Evolutionary conservation across 108 stramenopile genomes (phyloP), one percentile per base, ranked within the genome.

Genomic region (Nitzschia sp.): DNA sequence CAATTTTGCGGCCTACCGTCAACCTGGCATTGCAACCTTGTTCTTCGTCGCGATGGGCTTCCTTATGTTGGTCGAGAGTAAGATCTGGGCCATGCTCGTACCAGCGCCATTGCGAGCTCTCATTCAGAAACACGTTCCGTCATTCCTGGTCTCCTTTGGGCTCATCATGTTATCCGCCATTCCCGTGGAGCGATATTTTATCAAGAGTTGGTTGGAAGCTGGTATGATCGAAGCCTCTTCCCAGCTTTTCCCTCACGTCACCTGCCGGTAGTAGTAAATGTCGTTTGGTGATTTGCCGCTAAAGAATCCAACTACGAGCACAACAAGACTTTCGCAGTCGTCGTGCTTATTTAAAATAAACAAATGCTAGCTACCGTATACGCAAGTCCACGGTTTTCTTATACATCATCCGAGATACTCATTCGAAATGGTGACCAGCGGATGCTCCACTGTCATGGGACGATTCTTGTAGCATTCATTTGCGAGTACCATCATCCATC

Each of bases 1-100:
- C 41, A 73, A 79, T 46, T n/a, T 38, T 41, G 45, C 47, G 22
- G 62, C 36, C 16, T 78, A 74, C 26, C 66, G 44, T 33, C 38
- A 41, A 9, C 53, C 38, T 4, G 78, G 78, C 21, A 35, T 61
- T n/a, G 78, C 68, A 1, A 63, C 62, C 2, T 8, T 65, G 9
- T 79, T 79, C 48, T 79, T 79, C 35, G 4, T 53, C 17, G 22
- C 53, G n/a, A 73, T 79, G 68, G 78, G 78, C 15, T 15, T 64
- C 17, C 46, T 73, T 5, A 74, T 79, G 68, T 32, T 74, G 30
- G 72, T 33, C 23, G 78, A 75, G 53, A 38, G 44, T 22, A 35
- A 25, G 63, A 35, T 78, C 15, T 72, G 35, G 66, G 33, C 17
- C 32, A 45, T 11, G 13, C 26, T 16, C 26, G 33, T 60, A n/a